These are phyloP conservation scores for Piloderma croceum DNA, from an alignment of 768 basidiomycete genomes.

Conservation along the genomic window DNA sequence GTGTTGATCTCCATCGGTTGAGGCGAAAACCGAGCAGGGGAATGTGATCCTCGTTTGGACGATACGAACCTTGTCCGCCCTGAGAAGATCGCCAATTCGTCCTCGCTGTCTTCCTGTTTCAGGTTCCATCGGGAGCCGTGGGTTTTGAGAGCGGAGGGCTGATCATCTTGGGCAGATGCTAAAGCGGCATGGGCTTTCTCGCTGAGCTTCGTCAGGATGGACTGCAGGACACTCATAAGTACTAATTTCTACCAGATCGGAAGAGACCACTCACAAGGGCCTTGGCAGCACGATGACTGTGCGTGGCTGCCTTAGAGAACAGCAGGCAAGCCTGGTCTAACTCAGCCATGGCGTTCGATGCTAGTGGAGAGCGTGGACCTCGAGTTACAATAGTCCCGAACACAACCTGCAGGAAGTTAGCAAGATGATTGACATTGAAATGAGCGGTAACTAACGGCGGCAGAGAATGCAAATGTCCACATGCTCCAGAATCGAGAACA, in stretches of 20 bases:
- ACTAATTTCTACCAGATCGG: neutral
- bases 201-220: conserved; percentile 51
- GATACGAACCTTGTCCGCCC: conserved; percentile 62
- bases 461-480: conserved; percentile 58
- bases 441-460: conserved; percentile 39
- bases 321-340: conserved; percentile 62
- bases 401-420: conserved; percentile 44
- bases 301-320: conserved; percentile 55
- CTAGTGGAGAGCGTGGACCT: conserved; percentile 63
- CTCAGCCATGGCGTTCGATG: conserved; percentile 60
- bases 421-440: neutral
- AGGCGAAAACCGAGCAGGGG: neutral
- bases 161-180: conserved; percentile 35
- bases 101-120: conserved; percentile 46
- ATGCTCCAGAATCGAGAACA: conserved; percentile 54
- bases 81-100: conserved; percentile 65
- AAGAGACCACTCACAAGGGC: conserved; percentile 45
- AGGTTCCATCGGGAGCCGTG: conserved; percentile 46
- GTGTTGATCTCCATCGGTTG: neutral
- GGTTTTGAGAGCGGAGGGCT: conserved; percentile 21
- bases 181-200: conserved; percentile 65
- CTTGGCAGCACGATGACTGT: conserved; percentile 58
- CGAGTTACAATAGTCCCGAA: conserved; percentile 77
- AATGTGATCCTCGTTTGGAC: conserved; percentile 29
- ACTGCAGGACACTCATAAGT: conserved; percentile 30